A percentile compares a stretch with the other conserved stretches of the same genome.
Evolutionary conservation across 2,329 filamentous ascomycete genomes (phyloP).

Genomic region (Exophiala calicioides): DNA sequence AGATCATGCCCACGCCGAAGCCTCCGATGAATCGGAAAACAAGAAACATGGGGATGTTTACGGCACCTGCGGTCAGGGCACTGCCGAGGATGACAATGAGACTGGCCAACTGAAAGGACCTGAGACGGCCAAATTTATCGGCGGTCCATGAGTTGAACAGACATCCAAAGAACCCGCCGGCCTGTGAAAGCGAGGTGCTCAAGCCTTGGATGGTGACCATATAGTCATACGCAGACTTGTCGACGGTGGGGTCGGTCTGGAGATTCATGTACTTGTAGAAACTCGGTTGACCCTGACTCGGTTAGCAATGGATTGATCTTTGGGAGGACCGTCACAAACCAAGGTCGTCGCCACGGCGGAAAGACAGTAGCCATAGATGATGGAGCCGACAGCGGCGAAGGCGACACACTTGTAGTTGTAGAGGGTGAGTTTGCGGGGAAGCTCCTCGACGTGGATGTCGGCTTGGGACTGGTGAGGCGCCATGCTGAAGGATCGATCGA

Average conservation of each 20-base stretch:
- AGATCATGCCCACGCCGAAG: constrained; percentile 6
- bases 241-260: neutral
- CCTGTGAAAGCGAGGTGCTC: neutral
- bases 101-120: neutral
- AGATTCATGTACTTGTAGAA: constrained; percentile 9
- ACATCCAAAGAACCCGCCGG: too few relatives aligned
- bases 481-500: too few relatives aligned
- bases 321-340: too few relatives aligned
- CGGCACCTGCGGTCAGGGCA: neutral
- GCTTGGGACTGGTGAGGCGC: too few relatives aligned
- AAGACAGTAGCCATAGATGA: too few relatives aligned
- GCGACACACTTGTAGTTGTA: too few relatives aligned
- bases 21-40: constrained; percentile 1
- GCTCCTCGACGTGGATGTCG: too few relatives aligned
- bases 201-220: constrained; percentile 3
- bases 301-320: too few relatives aligned
- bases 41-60: constrained; percentile 4
- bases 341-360: too few relatives aligned
- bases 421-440: too few relatives aligned
- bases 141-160: too few relatives aligned
- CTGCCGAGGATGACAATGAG: constrained; percentile 2
- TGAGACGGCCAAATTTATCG: constrained; percentile 1
- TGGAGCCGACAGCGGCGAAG: too few relatives aligned
- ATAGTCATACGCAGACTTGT: neutral
- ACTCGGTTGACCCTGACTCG: constrained; percentile 1